Evolutionary conservation across 768 basidiomycete species (phyloP).

Genomic region (Mycena alexandri): DNA sequence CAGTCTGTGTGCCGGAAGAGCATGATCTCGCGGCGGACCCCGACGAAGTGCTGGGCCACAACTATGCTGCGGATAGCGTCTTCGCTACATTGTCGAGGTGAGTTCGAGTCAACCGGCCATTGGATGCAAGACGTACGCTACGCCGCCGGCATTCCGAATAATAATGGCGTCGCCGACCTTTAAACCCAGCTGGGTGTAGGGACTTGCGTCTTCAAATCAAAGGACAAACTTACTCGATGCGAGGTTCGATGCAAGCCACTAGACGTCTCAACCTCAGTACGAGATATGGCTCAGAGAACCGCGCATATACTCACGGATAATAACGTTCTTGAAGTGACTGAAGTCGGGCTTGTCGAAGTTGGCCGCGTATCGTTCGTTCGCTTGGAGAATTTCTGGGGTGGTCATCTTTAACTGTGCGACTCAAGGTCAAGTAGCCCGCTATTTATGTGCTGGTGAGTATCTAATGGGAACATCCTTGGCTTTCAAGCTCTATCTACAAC

Average conservation of each 20-base stretch:
- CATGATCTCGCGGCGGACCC: conserved; percentile 59
- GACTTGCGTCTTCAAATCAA: too few relatives aligned
- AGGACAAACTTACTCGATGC: too few relatives aligned
- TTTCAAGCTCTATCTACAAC: too few relatives aligned
- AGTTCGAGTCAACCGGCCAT: too few relatives aligned
- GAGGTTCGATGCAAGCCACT: too few relatives aligned
- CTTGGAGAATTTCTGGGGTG: conserved; percentile 1
- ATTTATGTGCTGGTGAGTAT: too few relatives aligned
- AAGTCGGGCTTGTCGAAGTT: conserved; percentile 57
- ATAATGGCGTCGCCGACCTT: neutral
- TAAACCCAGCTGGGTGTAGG: too few relatives aligned
- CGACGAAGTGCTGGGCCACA: conserved; percentile 65
- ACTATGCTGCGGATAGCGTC: conserved; percentile 63
- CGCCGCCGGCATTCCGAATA: conserved; percentile 75
- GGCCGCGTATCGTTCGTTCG: conserved; percentile 56
- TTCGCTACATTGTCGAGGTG: conserved; percentile 44
- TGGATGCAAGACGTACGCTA: conserved; percentile 58
- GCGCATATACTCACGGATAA: conserved; percentile 46
- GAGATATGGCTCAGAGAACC: too few relatives aligned
- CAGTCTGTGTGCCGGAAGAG: conserved; percentile 69
- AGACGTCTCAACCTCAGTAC: too few relatives aligned
- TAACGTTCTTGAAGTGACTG: conserved; percentile 49
- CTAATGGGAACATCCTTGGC: too few relatives aligned
- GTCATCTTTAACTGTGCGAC: neutral
- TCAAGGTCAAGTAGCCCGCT: too few relatives aligned